Evolutionary conservation across 768 basidiomycete genomes (phyloP), one percentile per base, ranked within the genome.

Genomic region (Mycena pura): DNA sequence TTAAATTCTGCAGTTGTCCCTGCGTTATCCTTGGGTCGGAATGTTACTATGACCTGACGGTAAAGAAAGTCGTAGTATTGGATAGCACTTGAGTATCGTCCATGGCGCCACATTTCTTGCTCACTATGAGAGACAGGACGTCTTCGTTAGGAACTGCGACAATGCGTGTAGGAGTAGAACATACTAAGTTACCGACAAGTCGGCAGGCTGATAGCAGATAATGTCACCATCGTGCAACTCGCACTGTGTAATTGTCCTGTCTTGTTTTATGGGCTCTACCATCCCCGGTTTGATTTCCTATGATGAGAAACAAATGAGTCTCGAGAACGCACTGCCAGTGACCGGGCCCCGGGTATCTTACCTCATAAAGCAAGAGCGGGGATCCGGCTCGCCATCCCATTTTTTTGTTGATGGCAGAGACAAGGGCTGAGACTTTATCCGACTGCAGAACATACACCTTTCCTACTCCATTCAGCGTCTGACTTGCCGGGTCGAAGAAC

Each of bases 211-310:
- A 87, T 97, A 99, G 76, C 96, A 97, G 51, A 99, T 93, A 68
- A 99, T 87, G 75, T 99, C 96, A 59, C 96, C 96, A 73, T 99
- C 96, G 74, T 99, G 96, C 64, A 99, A 97, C 77, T 99, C 96
- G 70, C 94, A 96, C 74, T 97, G 94, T 48, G 91, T 86, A 77
- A 97, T 97, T 1, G 96, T 95, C 57, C 87, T 76, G 76, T 97
- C 97, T 38, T 84, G 86, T 78, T 98, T 98, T 96, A 99, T 97
- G 44, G 86, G 81, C 77, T 98, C 96, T 68, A 99, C 98, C 96
- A 99, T 98, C 59, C 93, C 93, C 5, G 96, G 96, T 83, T 99
- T 99, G 76, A 99, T 99, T 89, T 99, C 96, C 92, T 95, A 9
- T 9, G 34, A 36, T 9, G 57, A 8, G 22, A 29, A 25, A 38